Base-by-base conservation (phyloP, 768 basidiomycete genomes). In the Phaeotremella skinneri region DNA sequence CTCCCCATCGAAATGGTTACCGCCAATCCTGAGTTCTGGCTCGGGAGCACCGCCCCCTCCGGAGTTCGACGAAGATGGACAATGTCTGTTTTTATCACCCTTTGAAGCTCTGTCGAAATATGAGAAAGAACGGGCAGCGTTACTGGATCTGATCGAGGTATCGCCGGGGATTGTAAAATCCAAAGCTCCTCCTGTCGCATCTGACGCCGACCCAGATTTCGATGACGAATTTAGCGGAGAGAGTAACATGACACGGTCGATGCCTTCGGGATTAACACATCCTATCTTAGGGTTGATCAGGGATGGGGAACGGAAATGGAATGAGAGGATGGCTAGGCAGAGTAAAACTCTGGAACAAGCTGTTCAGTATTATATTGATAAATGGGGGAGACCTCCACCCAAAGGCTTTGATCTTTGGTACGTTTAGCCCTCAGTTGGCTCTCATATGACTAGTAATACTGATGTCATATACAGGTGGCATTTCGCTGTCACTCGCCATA, bases 331-430 rank as follows among this genome's bases (percentile, higher is more conserved):
- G 27, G 80, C 79, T 1, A 80, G 81, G 50, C 96, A 98, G 79
- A 91, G 89, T 76, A 84, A 82, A 68, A 87, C 89, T 0, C 81
- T 98, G 32, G 79, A 80, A 39, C 83, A 84, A 26, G 94, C 94
- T 0, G 89, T 90, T 0, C 76, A 77, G 7, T 91, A 94, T 75
- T 99, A 99, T 78, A 84, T 80, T 64, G 79, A 82, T 56, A 81
- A 92, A 58, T 92, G 94, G 76, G 80, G 80, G 9, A 83, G 88
- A 34, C 78, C 84, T 32, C 96, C 96, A 3, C 94, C 96, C 0
- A 84, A 82, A 42, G 94, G 92, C 0, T 99, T 98, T 63, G 93
- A 91, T 71, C 79, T 82, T 27, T 97, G 94, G 94, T 92, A 50
- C 59, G 76, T 64, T 16, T 21, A 14, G 5, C 43, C 29, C 32